A percentile compares a stretch with the other conserved stretches of the same genome.
phyloP scores from a whole-genome alignment of 805 yeast species.

The Sugiyamaella qingdaonensis region DNA sequence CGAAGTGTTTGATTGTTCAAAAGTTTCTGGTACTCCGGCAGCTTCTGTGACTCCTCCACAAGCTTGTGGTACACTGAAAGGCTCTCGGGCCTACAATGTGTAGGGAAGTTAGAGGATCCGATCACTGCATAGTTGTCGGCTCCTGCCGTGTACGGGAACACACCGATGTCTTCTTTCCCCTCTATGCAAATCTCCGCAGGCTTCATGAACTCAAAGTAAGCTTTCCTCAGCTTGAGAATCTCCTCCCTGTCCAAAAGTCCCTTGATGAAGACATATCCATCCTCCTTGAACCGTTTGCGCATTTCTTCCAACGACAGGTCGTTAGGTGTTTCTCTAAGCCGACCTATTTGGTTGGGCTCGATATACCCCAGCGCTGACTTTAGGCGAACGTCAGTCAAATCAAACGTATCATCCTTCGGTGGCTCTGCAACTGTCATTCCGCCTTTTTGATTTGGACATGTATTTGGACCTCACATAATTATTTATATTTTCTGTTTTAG shows the following conservation, averaged over 20 bases:
- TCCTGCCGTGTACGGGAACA: neutral
- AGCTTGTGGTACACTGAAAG: neutral
- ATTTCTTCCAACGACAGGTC: too few relatives aligned
- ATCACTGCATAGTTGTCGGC: conserved; percentile 3
- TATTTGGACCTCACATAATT: too few relatives aligned
- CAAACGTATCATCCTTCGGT: too few relatives aligned
- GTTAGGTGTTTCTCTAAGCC: too few relatives aligned
- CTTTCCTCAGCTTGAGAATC: neutral
- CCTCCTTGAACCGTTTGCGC: neutral
- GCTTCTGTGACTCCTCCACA: neutral
- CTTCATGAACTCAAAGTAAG: neutral
- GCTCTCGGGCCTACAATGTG: neutral
- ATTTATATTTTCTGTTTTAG: too few relatives aligned
- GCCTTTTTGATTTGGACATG: too few relatives aligned
- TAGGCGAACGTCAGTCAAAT: too few relatives aligned
- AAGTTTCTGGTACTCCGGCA: conserved; percentile 4
- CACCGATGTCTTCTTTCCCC: conserved; percentile 3
- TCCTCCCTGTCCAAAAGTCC: neutral
- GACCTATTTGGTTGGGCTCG: too few relatives aligned
- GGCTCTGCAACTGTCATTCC: too few relatives aligned
- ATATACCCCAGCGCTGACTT: too few relatives aligned
- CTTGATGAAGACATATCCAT: conserved; percentile 3
- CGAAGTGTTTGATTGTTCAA: neutral
- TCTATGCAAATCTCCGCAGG: neutral
- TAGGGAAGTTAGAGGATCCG: neutral